phyloP scores from a whole-genome alignment of 179 eudicot genomes.

The Dionaea muscipula region DNA sequence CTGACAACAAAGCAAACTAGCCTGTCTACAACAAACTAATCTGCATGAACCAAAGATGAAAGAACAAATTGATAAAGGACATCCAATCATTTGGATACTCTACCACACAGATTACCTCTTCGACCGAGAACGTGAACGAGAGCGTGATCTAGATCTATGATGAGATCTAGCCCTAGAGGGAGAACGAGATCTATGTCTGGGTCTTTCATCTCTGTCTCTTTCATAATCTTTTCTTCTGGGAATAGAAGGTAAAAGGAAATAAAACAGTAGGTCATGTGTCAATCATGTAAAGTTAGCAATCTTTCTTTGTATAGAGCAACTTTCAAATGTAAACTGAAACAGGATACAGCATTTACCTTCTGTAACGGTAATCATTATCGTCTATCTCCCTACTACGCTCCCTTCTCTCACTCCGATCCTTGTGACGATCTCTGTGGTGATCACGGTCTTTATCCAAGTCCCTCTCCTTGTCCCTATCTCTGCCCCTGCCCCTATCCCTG shows the following conservation, averaged over 20 bases:
- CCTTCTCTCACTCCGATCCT: slow-evolving; percentile 39
- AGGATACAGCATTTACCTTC: slow-evolving; percentile 40
- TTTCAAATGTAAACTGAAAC: neutral
- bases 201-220: slow-evolving; percentile 57
- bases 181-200: slow-evolving; percentile 57
- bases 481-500: slow-evolving; percentile 22
- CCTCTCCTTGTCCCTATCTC: slow-evolving; percentile 23
- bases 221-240: slow-evolving; percentile 64
- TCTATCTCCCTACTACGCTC: slow-evolving; percentile 45
- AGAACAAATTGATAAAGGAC: no score
- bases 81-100: no score
- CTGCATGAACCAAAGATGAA: no score
- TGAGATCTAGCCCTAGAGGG: slow-evolving; percentile 60
- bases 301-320: neutral
- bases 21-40: no score
- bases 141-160: slow-evolving; percentile 62
- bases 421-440: slow-evolving; percentile 43
- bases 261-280: neutral
- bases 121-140: slow-evolving; percentile 53
- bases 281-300: neutral
- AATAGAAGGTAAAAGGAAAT: neutral
- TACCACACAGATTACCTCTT: no score
- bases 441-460: slow-evolving; percentile 33
- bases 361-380: slow-evolving; percentile 44
- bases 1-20: no score